phyloP scores from a whole-genome alignment of 208 protist species.

The Acanthamoeba rhysodes region DNA sequence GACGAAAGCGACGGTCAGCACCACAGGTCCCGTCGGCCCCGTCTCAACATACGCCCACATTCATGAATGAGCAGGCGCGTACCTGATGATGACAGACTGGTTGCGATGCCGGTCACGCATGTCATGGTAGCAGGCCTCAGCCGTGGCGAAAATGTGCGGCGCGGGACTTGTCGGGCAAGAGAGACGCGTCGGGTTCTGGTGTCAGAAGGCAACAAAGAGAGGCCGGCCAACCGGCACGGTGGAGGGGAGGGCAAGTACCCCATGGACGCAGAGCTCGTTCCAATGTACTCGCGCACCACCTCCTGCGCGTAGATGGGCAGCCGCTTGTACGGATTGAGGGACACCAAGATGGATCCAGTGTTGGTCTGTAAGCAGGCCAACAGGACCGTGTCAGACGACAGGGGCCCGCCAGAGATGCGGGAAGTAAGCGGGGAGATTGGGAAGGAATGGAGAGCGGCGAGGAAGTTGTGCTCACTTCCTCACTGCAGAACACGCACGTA shows the following conservation, averaged over 20 bases:
- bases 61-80: not conserved
- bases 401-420: not conserved
- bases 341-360: slow-evolving; percentile 87
- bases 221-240: no score
- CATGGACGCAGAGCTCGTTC: slow-evolving; percentile 71
- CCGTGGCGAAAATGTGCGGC: slow-evolving; percentile 86
- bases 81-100: slow-evolving; percentile 86
- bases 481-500: slow-evolving; percentile 70
- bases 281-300: slow-evolving; percentile 79
- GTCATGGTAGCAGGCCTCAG: slow-evolving; percentile 82
- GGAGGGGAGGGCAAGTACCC: slow-evolving; percentile 63
- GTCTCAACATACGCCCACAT: not conserved
- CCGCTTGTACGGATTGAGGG: slow-evolving; percentile 87
- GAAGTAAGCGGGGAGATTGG: not conserved
- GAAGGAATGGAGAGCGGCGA: not conserved
- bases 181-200: not conserved
- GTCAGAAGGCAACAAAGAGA: not conserved
- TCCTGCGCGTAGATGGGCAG: slow-evolving; percentile 83
- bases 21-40: not conserved
- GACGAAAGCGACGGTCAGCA: not conserved
- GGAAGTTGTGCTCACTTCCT: not conserved
- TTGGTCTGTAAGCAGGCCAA: slow-evolving; percentile 75
- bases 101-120: slow-evolving; percentile 83
- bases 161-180: not conserved
- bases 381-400: not conserved